Evolutionary conservation across 345 rosid genomes (phyloP).

Genomic region (Trapa incisa): DNA sequence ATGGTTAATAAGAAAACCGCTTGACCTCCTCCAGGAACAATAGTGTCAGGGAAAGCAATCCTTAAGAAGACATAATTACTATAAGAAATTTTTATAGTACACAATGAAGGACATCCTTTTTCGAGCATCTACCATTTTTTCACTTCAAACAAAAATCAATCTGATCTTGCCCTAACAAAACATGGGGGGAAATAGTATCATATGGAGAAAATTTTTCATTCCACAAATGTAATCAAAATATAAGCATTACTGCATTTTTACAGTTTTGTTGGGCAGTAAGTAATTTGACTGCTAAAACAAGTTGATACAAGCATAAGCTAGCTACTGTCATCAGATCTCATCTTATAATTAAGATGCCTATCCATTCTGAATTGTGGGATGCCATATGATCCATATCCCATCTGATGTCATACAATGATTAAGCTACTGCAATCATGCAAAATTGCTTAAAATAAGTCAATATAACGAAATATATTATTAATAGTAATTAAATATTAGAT

Average conservation of each 20-base stretch:
- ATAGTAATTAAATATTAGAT: not conserved
- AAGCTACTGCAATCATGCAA: not conserved
- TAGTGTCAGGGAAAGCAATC: not conserved
- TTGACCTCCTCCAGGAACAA: not conserved
- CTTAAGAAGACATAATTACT: not conserved
- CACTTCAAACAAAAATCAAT: not conserved
- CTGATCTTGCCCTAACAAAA: not conserved
- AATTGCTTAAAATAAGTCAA: not conserved
- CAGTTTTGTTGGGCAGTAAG: no score
- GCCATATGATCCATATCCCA: not conserved
- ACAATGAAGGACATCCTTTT: not conserved
- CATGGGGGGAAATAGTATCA: not conserved
- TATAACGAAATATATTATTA: not conserved
- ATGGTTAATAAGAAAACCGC: not conserved
- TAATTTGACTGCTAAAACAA: not conserved
- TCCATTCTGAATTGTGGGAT: no score
- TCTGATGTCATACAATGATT: not conserved
- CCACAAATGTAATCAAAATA: not conserved
- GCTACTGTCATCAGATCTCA: not conserved
- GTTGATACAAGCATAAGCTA: not conserved
- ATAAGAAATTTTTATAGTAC: not conserved
- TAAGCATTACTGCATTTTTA: not conserved
- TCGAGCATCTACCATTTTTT: not conserved
- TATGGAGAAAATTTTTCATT: not conserved
- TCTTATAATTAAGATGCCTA: not conserved